Evolutionary conservation across 768 basidiomycete genomes (phyloP), one percentile per base, ranked within the genome.

Genomic region (Amanita rimosa): DNA sequence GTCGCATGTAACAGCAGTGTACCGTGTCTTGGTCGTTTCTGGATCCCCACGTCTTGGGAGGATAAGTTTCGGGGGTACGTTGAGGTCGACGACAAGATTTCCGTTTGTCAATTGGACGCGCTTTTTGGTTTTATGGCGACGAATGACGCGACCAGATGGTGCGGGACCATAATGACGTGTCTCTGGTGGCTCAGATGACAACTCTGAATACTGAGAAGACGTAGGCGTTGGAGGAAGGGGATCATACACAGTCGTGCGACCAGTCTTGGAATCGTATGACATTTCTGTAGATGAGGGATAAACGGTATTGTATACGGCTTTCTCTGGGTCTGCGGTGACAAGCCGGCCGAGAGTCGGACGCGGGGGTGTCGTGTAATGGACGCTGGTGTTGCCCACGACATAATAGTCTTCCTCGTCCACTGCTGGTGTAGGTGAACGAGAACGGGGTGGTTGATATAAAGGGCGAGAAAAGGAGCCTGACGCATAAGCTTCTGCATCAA

Each of bases 1-100:
- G 60, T 93, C 91, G 62, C 92, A 91, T 8, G 92, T 96, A 4
- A 94, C 85, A 0, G 90, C 92, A 4, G 93, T 92, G 62, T 84
- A 91, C 51, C 86, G 72, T 19, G 81, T 78, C 59, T 78, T 74
- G 55, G 69, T 79, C 60, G 83, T 87, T 64, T 93, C 88, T 39
- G 78, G 71, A 56, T 83, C 76, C 50, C 83, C 78, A 40, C 74
- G 64, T 57, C 85, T 64, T 26, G 86, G 83, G 51, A 96, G 64
- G 16, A 92, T 78, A 35, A 97, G 71, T 57, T 84, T 85, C 3
- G 87, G 81, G 6, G 94, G 94, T 2, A 96, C 87, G 41, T 78
- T 74, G 49, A 93, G 68, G 54, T 93, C 83, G 13, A 93, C 70
- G 13, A 95, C 89, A 38, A 95, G 73, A 62, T 96, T 90, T 6